Percentiles rank a stretch among this genome's conserved stretches.
phyloP scores from a whole-genome alignment of 2,329 filamentous ascomycete species.

The Nothophoma quercina region DNA sequence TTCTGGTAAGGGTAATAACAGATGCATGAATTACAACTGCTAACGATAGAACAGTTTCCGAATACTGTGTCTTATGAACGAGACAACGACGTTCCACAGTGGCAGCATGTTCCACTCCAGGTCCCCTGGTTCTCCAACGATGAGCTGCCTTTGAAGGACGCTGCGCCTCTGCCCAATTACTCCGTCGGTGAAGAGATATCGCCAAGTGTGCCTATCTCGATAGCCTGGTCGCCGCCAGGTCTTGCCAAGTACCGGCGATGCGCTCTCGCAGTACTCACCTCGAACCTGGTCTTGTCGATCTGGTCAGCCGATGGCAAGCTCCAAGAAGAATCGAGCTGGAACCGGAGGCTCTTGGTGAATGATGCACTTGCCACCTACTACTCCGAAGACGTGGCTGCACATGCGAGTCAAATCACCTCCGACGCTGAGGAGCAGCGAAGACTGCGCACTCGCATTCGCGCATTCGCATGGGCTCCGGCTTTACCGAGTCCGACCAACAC shows the following conservation, averaged over 20 bases:
- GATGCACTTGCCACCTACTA: slow-evolving; percentile 54
- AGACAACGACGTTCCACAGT: slow-evolving; percentile 42
- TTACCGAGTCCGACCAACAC: slow-evolving; percentile 22
- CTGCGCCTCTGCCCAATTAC: slow-evolving; percentile 57
- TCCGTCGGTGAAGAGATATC: slow-evolving; percentile 68
- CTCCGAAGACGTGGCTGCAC: slow-evolving; percentile 7
- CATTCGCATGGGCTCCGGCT: slow-evolving; percentile 53
- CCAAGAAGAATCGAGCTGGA: slow-evolving; percentile 57
- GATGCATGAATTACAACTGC: not conserved
- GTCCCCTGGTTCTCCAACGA: slow-evolving; percentile 60
- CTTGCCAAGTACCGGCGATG: slow-evolving; percentile 62
- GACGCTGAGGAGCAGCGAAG: slow-evolving; percentile 44
- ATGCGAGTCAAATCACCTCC: slow-evolving; percentile 25
- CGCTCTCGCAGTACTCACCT: slow-evolving; percentile 63
- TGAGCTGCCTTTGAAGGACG: slow-evolving; percentile 57
- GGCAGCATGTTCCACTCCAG: slow-evolving; percentile 53
- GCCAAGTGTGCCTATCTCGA: slow-evolving; percentile 55
- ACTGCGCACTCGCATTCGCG: slow-evolving; percentile 49
- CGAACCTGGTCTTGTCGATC: slow-evolving; percentile 63
- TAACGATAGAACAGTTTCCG: slow-evolving; percentile 39
- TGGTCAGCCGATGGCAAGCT: slow-evolving; percentile 60
- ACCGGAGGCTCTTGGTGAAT: slow-evolving; percentile 62
- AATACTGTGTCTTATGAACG: slow-evolving; percentile 38
- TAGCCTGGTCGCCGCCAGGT: slow-evolving; percentile 66
- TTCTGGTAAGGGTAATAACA: slow-evolving; percentile 53